Percentiles rank a stretch among this genome's conserved stretches.
These are phyloP conservation scores for Roridomyces roridus DNA, from an alignment of 768 basidiomycete genomes.

Conservation along the genomic window DNA sequence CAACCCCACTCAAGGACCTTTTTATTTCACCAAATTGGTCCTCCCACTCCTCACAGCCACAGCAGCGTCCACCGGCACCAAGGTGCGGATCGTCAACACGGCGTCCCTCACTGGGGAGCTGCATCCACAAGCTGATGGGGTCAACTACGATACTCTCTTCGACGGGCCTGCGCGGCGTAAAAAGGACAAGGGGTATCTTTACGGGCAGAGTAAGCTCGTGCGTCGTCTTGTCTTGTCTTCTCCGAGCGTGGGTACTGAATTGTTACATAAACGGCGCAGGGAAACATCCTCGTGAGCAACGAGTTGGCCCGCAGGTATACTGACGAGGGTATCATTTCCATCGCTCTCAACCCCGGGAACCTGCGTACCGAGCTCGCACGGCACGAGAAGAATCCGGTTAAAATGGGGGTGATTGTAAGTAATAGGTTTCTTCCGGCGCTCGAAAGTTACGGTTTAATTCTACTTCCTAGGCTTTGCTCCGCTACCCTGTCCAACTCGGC, in stretches of 20 bases:
- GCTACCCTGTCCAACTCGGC: conserved; percentile 34
- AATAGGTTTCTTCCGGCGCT: no score
- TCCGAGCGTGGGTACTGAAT: background rate
- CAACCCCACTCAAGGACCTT: conserved; percentile 48
- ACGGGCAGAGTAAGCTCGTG: conserved; percentile 40
- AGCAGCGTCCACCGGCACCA: conserved; percentile 41
- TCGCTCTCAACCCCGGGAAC: conserved; percentile 43
- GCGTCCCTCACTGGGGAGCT: conserved; percentile 38
- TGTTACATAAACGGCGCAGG: conserved; percentile 38
- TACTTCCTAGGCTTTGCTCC: conserved; percentile 13
- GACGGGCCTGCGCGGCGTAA: conserved; percentile 39
- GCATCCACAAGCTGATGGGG: background rate
- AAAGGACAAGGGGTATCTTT: conserved; percentile 22
- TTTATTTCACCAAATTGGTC: conserved; percentile 51
- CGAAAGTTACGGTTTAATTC: background rate
- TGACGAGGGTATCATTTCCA: conserved; percentile 44
- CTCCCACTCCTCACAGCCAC: conserved; percentile 43
- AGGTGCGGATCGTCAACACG: conserved; percentile 46
- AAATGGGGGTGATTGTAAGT: no score
- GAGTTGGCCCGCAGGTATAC: conserved; percentile 48
- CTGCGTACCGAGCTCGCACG: conserved; percentile 34
- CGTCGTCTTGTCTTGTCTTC: no score
- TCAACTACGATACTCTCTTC: conserved; percentile 48
- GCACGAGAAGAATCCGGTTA: conserved; percentile 13
- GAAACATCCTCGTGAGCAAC: conserved; percentile 41